Evolutionary conservation across 495 filamentous ascomycete genomes (phyloP), one percentile per base, ranked within the genome.

Genomic region (Staphylotrichum longicolle): DNA sequence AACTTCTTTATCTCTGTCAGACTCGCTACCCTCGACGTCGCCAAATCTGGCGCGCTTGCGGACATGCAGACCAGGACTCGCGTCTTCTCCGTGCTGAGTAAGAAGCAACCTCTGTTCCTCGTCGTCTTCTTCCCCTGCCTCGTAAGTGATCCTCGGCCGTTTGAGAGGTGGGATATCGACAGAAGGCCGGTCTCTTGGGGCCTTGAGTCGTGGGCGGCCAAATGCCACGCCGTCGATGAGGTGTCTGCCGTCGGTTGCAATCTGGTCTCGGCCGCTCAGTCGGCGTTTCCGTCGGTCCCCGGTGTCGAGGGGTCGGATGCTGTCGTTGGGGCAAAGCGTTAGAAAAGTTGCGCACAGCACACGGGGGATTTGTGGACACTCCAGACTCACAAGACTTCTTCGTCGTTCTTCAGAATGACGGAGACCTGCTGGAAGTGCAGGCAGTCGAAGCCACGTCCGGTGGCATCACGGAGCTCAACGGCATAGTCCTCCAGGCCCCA

Each of bases 401-500:
- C 95, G 30, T 91, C 91, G 47, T 94, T 88, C 49, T 88, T 86
- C 49, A 97, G 78, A 32, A 95, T 74, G 10, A 78, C 81, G 4
- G 79, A 78, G 5, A 96, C 80, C 44, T 82, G 78, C 68, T 90
- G 85, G 66, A 91, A 98, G 80, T 98, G 94, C 54, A 98, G 72
- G 68, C 90, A 95, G 69, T 98, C 94, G 60, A 88, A 98, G 45
- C 85, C 90, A 4, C 76, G 78, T 7, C 80, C 80, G 40, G 74
- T 69, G 35, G 58, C 60, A 59, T 80, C 77, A 33, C 73, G 75
- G 4, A 97, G 80, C 71, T 96, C 89, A 35, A 96, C 92, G 15
- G 85, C 85, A 74, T 98, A 98, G 69, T 98, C 91, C 67, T 98
- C 94, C 33, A 98, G 68, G 2, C 93, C 94, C 89, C 89, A 96